A percentile compares a stretch with the other conserved stretches of the same genome.
These are phyloP conservation scores for Tetracentron sinense DNA, from an alignment of 164 flowering plant genomes.

Conservation along the genomic window DNA sequence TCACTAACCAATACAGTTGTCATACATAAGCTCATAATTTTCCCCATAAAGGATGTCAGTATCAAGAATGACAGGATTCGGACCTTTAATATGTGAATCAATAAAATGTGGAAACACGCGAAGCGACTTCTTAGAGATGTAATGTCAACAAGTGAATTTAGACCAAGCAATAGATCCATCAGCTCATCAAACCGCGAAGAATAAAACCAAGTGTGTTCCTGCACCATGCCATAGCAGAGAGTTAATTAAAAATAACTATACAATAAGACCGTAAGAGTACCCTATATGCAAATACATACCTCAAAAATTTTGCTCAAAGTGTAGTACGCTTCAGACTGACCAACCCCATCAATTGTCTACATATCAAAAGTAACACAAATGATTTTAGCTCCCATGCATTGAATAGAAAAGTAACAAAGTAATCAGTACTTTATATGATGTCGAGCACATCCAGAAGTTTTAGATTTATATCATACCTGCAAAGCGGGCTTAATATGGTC, in stretches of 20 bases:
- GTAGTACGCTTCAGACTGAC: slow-evolving; percentile 46
- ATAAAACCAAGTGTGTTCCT: slow-evolving; percentile 73
- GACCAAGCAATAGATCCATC: slow-evolving; percentile 51
- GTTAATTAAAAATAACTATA: not conserved
- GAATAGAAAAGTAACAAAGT: not conserved
- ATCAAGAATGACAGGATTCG: not conserved
- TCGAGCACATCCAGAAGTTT: not conserved
- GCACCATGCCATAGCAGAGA: slow-evolving; percentile 21
- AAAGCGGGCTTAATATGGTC: slow-evolving; percentile 37
- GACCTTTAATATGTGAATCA: slow-evolving; percentile 66
- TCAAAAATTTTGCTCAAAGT: slow-evolving; percentile 62
- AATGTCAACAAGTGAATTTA: slow-evolving; percentile 44
- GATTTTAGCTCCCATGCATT: not conserved
- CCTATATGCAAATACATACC: slow-evolving; percentile 37
- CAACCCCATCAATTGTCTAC: slow-evolving; percentile 40
- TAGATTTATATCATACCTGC: slow-evolving; percentile 37
- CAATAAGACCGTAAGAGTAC: not conserved
- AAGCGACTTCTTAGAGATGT: slow-evolving; percentile 49
- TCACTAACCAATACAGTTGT: not conserved
- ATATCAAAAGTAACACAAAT: slow-evolving; percentile 8
- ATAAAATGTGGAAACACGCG: slow-evolving; percentile 50
- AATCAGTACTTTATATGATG: not conserved
- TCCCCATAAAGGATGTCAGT: not conserved
- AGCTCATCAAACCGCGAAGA: slow-evolving; percentile 54
- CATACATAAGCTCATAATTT: not conserved